Evolutionary conservation across 140 eudicot species (phyloP).

Genomic region (Bidens hawaiensis): DNA sequence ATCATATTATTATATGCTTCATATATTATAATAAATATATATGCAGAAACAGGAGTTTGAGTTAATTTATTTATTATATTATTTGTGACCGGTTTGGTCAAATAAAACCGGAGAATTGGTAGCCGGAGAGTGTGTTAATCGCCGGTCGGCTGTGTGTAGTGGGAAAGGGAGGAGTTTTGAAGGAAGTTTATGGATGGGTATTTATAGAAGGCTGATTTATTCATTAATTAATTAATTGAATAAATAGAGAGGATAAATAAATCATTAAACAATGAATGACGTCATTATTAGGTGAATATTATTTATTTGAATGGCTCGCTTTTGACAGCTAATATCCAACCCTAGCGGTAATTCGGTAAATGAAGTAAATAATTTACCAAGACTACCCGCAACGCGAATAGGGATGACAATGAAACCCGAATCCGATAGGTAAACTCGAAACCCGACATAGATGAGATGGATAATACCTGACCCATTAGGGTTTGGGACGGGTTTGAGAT

Average conservation of each 20-base stretch:
- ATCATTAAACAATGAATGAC: slow-evolving; percentile 17
- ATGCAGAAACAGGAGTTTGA: neutral
- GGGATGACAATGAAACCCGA: no score
- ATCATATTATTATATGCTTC: slow-evolving; percentile 14
- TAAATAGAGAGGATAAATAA: no score
- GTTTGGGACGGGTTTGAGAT: no score
- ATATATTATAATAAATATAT: no score
- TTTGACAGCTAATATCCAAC: slow-evolving; percentile 64
- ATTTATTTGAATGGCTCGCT: neutral
- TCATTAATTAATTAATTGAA: neutral
- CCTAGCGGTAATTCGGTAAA: slow-evolving; percentile 25
- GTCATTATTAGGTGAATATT: slow-evolving; percentile 9
- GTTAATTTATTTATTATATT: neutral
- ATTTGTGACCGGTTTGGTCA: neutral
- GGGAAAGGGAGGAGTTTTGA: slow-evolving; percentile 38
- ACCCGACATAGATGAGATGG: no score
- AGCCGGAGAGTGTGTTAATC: neutral
- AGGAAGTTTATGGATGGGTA: slow-evolving; percentile 17
- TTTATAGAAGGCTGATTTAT: slow-evolving; percentile 21
- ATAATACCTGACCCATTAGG: no score
- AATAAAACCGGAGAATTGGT: neutral
- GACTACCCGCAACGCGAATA: no score
- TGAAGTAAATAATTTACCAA: no score
- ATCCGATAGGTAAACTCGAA: no score
- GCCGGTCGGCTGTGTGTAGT: slow-evolving; percentile 2